Base-by-base conservation (phyloP, 202 grass and related monocot species). In the Panicum virgatum region DNA sequence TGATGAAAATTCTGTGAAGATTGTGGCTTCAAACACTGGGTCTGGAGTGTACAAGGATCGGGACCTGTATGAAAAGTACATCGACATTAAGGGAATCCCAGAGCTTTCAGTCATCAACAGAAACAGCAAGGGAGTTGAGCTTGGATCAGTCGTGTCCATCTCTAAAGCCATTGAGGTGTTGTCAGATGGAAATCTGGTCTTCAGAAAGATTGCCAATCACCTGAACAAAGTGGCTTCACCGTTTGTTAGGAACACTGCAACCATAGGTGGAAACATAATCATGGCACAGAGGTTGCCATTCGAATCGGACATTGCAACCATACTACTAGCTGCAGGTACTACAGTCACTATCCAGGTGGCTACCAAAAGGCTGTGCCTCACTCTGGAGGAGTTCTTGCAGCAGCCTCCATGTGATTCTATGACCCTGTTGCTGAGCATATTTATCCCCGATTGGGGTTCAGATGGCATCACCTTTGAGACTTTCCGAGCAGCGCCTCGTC, bases 21-120 rank as follows among this genome's bases (percentile, higher is more conserved):
- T 96, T 18, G 85, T 92, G 65, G 85, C 89, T 13, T 91, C 90
- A 9, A 96, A 96, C 71, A 96, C 93, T 5, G 81, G 93, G 36
- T 80, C 90, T 26, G 93, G 93, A 13, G 82, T 96, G 36, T 92
- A 96, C 83, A 96, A 96, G 50, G 93, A 96, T 71, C 51, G 86
- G 40, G 93, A 96, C 53, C 56, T 96, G 4, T 54, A 86, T 62
- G 88, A 89, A 15, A 92, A 87, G 70, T 89, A 88, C 60, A 86
- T 96, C 69, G 83, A 90, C 74, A 80, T 96, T 74, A 81, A 79
- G 78, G 85, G 80, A 38, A 92, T 96, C 5, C 85, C 83, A 5
- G 90, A 92, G 72, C 85, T 96, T 37, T 90, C 85, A 20, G 76
- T 81, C 32, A 63, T 96, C 84, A 72, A 69, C 15, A 86, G 34